phyloP scores from a whole-genome alignment of 345 rosid genomes.

The Cardamine resedifolia region DNA sequence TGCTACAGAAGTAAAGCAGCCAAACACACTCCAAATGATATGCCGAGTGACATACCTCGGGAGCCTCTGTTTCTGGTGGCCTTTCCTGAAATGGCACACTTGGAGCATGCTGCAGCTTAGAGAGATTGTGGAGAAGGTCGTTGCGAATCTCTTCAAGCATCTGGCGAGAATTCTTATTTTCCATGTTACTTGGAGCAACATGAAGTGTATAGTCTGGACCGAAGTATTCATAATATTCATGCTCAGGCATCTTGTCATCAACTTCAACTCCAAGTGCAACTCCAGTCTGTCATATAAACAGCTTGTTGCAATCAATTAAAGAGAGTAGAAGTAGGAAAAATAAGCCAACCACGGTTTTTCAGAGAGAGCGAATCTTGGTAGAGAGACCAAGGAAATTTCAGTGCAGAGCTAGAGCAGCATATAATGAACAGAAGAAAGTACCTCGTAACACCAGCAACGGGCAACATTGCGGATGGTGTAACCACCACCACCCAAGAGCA shows the following conservation, averaged over 20 bases:
- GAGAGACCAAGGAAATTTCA: constrained; percentile 4
- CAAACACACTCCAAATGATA: constrained; percentile 16
- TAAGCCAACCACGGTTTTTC: too few species aligned
- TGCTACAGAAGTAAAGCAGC: neutral
- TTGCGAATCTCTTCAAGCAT: constrained; percentile 75
- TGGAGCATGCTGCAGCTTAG: constrained; percentile 96
- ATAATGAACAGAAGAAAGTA: constrained; percentile 23
- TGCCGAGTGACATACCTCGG: constrained; percentile 53
- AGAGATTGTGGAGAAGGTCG: constrained; percentile 84
- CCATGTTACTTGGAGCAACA: constrained; percentile 54
- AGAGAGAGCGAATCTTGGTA: neutral
- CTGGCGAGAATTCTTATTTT: constrained; percentile 55
- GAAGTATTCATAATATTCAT: constrained; percentile 75
- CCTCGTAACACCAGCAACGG: constrained; percentile 83
- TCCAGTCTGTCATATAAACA: constrained; percentile 50
- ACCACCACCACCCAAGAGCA: constrained; percentile 73
- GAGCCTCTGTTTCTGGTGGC: constrained; percentile 74
- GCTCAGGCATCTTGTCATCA: constrained; percentile 80
- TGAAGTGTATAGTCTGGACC: constrained; percentile 76
- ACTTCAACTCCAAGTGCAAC: constrained; percentile 77
- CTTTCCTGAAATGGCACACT: constrained; percentile 93
- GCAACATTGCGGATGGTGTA: constrained; percentile 78
- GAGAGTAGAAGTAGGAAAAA: neutral
- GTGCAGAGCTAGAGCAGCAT: constrained; percentile 8
- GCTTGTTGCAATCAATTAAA: neutral